Percentiles rank a stretch among this genome's conserved stretches.
phyloP scores from a whole-genome alignment of 139 green algal species.

The Mesostigma viride region DNA sequence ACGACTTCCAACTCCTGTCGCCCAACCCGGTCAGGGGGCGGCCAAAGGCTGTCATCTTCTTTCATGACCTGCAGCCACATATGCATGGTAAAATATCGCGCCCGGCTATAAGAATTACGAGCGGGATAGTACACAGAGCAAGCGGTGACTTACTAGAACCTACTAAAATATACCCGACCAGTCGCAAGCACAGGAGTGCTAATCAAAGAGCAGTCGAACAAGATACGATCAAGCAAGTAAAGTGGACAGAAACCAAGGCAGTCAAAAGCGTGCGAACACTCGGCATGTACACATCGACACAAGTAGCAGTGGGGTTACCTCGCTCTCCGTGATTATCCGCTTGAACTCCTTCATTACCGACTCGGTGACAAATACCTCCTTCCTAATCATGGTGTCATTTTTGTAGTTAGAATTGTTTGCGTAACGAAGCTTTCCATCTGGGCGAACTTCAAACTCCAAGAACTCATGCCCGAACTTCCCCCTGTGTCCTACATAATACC shows the following conservation, averaged over 20 bases:
- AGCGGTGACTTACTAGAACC: too few relatives aligned
- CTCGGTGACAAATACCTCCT: conserved; percentile 56
- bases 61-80: conserved; percentile 91
- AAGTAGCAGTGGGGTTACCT: conserved; percentile 61
- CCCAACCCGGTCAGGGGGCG: conserved; percentile 73
- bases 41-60: conserved; percentile 93
- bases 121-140: too few relatives aligned
- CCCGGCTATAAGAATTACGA: too few relatives aligned
- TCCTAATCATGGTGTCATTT: conserved; percentile 89
- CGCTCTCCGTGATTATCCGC: conserved; percentile 78
- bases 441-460: conserved; percentile 84
- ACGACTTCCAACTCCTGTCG: conserved; percentile 93
- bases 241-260: too few relatives aligned
- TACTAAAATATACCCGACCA: too few relatives aligned
- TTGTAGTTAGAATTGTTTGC: conserved; percentile 98
- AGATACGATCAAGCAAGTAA: too few relatives aligned
- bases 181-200: too few relatives aligned
- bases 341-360: conserved; percentile 74
- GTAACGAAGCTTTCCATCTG: conserved; percentile 74
- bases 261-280: neutral
- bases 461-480: conserved; percentile 95
- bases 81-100: too few relatives aligned
- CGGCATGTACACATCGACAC: neutral
- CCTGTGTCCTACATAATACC: conserved; percentile 85
- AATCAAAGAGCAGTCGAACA: too few relatives aligned